phyloP scores from a whole-genome alignment of 2,329 filamentous ascomycete species.

The Grosmannia penicillata region DNA sequence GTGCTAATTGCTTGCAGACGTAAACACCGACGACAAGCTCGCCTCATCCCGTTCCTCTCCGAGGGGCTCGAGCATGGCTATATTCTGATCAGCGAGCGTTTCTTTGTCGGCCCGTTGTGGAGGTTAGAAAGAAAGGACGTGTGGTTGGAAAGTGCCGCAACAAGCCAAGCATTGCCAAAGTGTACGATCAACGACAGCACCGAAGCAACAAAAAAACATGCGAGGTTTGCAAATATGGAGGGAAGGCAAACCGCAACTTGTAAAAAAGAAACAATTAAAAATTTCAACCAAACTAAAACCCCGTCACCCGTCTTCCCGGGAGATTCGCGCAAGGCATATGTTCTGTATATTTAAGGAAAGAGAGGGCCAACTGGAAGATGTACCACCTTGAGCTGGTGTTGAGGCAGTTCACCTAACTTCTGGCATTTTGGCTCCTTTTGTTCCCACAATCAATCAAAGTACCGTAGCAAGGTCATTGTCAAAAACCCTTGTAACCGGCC shows the following conservation, averaged over 20 bases:
- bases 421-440: too few species aligned
- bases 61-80: constrained; percentile 6
- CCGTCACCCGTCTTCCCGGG: too few species aligned
- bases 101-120: constrained; percentile 3
- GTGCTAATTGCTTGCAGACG: constrained; percentile 3
- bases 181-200: constrained; percentile 6
- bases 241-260: constrained; percentile 5
- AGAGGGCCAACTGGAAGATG: too few species aligned
- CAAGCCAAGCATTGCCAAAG: constrained; percentile 3
- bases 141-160: constrained; percentile 3
- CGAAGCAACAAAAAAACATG: constrained; percentile 3
- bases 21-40: constrained; percentile 7
- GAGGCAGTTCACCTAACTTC: too few species aligned
- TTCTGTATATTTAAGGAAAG: background rate
- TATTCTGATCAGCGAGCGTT: constrained; percentile 3
- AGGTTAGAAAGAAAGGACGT: background rate
- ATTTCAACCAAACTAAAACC: constrained; percentile 4
- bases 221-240: constrained; percentile 6
- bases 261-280: constrained; percentile 5
- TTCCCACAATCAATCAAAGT: too few species aligned
- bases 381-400: too few species aligned
- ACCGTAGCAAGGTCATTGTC: too few species aligned
- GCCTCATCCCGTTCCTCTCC: constrained; percentile 6
- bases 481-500: too few species aligned
- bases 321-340: background rate